Evolutionary conservation across 164 flowering plant species (phyloP).

Genomic region (Sedum album): DNA sequence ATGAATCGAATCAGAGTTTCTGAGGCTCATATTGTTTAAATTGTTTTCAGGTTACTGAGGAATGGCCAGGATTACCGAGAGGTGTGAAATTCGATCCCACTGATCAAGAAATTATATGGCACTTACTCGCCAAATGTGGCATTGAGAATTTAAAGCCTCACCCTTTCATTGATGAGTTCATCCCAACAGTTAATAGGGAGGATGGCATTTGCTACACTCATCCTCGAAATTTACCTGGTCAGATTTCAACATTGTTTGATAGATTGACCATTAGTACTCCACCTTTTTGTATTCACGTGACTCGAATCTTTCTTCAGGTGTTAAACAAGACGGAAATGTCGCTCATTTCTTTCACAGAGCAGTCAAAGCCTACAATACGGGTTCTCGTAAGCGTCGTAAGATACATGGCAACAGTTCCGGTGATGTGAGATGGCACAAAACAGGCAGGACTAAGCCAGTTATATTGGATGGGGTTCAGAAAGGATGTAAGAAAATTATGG

Average conservation of each 20-base stretch:
- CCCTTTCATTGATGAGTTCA: conserved; percentile 67
- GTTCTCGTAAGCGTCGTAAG: conserved; percentile 76
- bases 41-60: conserved; percentile 13
- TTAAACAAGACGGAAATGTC: conserved; percentile 69
- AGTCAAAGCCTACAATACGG: conserved; percentile 74
- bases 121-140: conserved; percentile 70
- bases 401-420: conserved; percentile 28
- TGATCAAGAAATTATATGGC: conserved; percentile 62
- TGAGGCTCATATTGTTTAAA: too few species aligned
- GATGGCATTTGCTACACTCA: conserved; percentile 78
- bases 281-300: too few species aligned
- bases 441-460: conserved; percentile 74
- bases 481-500: conserved; percentile 23
- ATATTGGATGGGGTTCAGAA: conserved; percentile 54
- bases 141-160: conserved; percentile 45
- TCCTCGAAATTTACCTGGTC: conserved; percentile 92
- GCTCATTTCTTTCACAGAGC: conserved; percentile 71
- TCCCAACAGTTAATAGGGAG: too few species aligned
- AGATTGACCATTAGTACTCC: too few species aligned
- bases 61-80: too few species aligned
- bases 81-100: conserved; percentile 96
- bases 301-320: conserved; percentile 37
- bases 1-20: too few species aligned
- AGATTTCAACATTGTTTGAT: conserved; percentile 11
- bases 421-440: conserved; percentile 92